Evolutionary conservation across 1,284 basidiomycete genomes (phyloP), one percentile per base, ranked within the genome.

Genomic region (Phellinidium pouzarii): DNA sequence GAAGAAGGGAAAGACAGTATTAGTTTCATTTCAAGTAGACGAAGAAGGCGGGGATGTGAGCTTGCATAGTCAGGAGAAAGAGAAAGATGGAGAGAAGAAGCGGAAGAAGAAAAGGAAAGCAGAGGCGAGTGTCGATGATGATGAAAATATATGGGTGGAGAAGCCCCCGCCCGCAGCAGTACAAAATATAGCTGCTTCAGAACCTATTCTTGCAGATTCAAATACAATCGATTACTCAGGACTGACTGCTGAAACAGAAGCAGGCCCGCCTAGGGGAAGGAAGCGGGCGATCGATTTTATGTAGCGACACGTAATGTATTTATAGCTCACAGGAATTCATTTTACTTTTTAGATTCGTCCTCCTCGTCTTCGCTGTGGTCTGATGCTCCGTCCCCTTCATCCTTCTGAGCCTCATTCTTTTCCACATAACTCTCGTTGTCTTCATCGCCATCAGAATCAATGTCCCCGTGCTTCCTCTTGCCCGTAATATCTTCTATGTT

Each of bases 91-190:
- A 50, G 57, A 59, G 14, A 63, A 61, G 41, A 58, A 52, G 49
- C 64, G 62, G 57, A 65, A 65, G 53, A 65, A 66, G 62, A 66
- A 62, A n/a, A n/a, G n/a, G 54, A 68, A 68, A 59, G 54, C 56
- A 34, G 59, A 44, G 25, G 70, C 65, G 38, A 72, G 70, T 41
- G 75, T 72, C 45, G 25, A 41, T 9, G 75, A 76, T 51, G 72
- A 75, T 20, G 78, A 77, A 26, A 76, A 73, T 9, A 78, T 74
- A 77, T 83, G 80, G 80, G 76, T 80, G 3, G 80, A 82, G 64
- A 83, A 81, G 61, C 72, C 74, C 31, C 65, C 71, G 9, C 72
- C 76, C 17, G 73, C 73, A 42, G 68, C 67, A 23, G 72, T 77
- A 25, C 62, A 69, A 52, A 62, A 44, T 20, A 54, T 71, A 5